Percentiles rank a stretch among this genome's conserved stretches.
These are phyloP conservation scores for Crepidotus variabilis DNA, from an alignment of 768 basidiomycete genomes.

Conservation along the genomic window DNA sequence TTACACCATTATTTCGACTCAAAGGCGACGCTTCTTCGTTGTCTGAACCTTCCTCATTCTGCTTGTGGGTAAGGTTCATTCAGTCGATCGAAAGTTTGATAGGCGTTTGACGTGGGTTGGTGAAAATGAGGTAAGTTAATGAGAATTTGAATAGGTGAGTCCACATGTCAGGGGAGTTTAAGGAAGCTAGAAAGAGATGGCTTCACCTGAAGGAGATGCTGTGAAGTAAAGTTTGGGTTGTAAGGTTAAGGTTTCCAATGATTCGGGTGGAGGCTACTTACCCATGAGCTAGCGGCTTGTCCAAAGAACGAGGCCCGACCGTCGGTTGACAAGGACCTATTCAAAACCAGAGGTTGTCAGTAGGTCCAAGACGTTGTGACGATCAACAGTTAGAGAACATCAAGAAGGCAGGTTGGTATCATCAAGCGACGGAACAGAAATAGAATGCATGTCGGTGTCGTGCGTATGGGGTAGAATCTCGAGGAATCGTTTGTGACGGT, in stretches of 20 bases:
- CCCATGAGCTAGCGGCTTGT: conserved; percentile 66
- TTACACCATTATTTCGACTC: conserved; percentile 5
- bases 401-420: neutral
- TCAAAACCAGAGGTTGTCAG: conserved; percentile 1
- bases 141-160: neutral
- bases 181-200: neutral
- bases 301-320: conserved; percentile 67
- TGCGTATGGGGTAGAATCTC: neutral
- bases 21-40: conserved; percentile 39
- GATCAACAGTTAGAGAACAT: neutral
- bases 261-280: conserved; percentile 26
- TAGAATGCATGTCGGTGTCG: conserved; percentile 5
- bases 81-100: neutral
- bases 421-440: conserved; percentile 10
- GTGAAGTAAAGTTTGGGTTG: neutral
- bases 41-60: conserved; percentile 62
- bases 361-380: neutral
- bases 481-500: neutral
- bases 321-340: conserved; percentile 57
- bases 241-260: neutral
- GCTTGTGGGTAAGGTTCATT: conserved; percentile 11
- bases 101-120: neutral
- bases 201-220: conserved; percentile 67
- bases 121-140: neutral
- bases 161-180: neutral